phyloP scores from a whole-genome alignment of 192 early-diverging fungal genomes.

The Backusella liffmaniae region DNA sequence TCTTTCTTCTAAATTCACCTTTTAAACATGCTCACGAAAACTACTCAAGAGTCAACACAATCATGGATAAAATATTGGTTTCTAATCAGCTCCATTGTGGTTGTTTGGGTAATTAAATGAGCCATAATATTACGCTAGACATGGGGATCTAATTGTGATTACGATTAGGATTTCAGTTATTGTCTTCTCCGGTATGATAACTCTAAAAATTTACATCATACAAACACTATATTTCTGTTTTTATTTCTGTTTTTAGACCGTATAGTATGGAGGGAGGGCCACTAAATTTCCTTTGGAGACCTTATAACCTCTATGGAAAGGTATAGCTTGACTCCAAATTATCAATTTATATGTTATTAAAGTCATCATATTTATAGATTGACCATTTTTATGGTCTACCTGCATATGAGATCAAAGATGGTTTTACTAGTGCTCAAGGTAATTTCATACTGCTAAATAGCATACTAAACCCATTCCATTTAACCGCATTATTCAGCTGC shows the following conservation, averaged over 20 bases:
- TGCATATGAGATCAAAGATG: slow-evolving; percentile 28
- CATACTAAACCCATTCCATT: neutral
- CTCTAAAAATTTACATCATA: neutral
- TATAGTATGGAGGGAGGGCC: slow-evolving; percentile 31
- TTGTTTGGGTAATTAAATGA: neutral
- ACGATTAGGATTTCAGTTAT: neutral
- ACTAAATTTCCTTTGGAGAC: slow-evolving; percentile 28
- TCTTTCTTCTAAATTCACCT: neutral
- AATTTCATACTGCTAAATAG: neutral
- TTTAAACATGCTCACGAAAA: neutral
- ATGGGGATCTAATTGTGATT: neutral
- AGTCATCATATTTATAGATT: slow-evolving; percentile 14
- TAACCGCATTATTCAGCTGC: neutral
- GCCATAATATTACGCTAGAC: neutral
- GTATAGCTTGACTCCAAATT: neutral
- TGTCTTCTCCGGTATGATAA: neutral
- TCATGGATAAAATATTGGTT: neutral
- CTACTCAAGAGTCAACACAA: neutral
- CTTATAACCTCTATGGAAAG: slow-evolving; percentile 37
- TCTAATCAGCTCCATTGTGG: neutral
- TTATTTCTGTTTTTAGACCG: slow-evolving; percentile 11
- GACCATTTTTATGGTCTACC: slow-evolving; percentile 35
- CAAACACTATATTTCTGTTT: neutral
- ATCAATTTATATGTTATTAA: neutral
- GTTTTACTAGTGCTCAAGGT: slow-evolving; percentile 39